These are phyloP conservation scores for Ceratobasidium sp. DNA, from an alignment of 1,284 basidiomycete species.

Conservation along the genomic window DNA sequence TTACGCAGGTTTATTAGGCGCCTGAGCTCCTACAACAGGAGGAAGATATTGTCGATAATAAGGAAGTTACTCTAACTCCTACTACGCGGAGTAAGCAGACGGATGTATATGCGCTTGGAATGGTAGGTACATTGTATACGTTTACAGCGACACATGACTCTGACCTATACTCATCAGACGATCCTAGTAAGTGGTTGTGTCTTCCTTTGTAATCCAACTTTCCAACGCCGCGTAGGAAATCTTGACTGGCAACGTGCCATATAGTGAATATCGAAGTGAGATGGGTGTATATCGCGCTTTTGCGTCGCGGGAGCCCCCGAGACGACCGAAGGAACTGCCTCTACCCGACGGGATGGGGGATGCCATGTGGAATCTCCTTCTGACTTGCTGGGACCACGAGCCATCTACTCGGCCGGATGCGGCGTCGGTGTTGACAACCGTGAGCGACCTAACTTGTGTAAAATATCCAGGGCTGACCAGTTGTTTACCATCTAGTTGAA, in stretches of 20 bases:
- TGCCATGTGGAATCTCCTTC: too few species aligned
- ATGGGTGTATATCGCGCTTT: not conserved
- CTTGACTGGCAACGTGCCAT: not conserved
- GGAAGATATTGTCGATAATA: not conserved
- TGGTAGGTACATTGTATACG: not conserved
- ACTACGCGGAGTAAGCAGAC: not conserved
- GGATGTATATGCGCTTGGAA: conserved; percentile 23
- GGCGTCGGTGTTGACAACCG: too few species aligned
- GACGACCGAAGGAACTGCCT: too few species aligned
- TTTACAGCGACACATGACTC: not conserved
- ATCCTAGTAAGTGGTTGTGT: conserved; percentile 11
- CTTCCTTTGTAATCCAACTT: not conserved
- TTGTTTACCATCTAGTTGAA: too few species aligned
- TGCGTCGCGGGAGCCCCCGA: too few species aligned
- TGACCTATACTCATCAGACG: conserved; percentile 3
- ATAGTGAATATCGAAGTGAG: not conserved
- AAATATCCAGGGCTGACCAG: too few species aligned
- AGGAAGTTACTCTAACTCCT: not conserved
- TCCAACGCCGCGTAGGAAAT: not conserved
- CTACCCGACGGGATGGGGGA: too few species aligned
- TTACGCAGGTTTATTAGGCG: not conserved
- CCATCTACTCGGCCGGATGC: too few species aligned
- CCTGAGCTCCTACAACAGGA: conserved; percentile 3
- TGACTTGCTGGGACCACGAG: too few species aligned
- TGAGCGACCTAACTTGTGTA: too few species aligned